Base-by-base conservation (phyloP, 2,329 filamentous ascomycete species). In the Aureobasidium musti region DNA sequence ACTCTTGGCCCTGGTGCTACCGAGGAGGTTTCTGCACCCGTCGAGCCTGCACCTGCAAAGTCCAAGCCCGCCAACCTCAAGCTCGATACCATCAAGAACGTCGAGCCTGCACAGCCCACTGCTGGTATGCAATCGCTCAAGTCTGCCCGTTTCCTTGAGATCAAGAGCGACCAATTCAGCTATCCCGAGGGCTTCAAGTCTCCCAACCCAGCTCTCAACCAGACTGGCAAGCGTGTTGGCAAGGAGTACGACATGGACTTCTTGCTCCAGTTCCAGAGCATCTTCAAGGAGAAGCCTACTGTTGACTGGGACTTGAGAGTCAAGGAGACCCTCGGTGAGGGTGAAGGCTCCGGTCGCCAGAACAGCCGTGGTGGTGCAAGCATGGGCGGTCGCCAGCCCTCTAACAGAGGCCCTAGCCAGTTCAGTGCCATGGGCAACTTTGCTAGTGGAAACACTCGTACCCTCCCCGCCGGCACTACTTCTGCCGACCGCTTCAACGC, bases 231-330 rank as follows among this genome's bases (percentile, higher is more conserved):
- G 81, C 87, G 87, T 68, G 90, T 88, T 77, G 89, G 87, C 49
- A 96, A 96, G 82, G 93, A 96, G 78, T 99, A 99, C 79, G 92
- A 98, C 80, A 91, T 93, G 74, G 89, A 90, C 73, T 99, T 99
- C 83, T 82, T 99, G 80, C 84, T 99, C 35, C 95, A 99, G 76
- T 99, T 99, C 84, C 91, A 97, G 81, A 87, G 87, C 73, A 92
- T 97, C 23, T 99, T 97, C 81, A 96, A 92, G 69, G 95, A 99
- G 82, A 96, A 97, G 81, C 95, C 95, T 17, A 96, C 92, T 0
- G 79, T 93, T 50, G 94, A 98, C 75, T 99, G 97, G 87, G 91
- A 96, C 75, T 84, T 89, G 71, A 93, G 95, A 74, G 88, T 99
- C 69, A 84, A 94, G 85, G 89, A 90, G 80, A 84, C 89, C 82